These are phyloP conservation scores for Diaporthe destruens DNA, from an alignment of 2,329 filamentous ascomycete genomes.

Conservation along the genomic window DNA sequence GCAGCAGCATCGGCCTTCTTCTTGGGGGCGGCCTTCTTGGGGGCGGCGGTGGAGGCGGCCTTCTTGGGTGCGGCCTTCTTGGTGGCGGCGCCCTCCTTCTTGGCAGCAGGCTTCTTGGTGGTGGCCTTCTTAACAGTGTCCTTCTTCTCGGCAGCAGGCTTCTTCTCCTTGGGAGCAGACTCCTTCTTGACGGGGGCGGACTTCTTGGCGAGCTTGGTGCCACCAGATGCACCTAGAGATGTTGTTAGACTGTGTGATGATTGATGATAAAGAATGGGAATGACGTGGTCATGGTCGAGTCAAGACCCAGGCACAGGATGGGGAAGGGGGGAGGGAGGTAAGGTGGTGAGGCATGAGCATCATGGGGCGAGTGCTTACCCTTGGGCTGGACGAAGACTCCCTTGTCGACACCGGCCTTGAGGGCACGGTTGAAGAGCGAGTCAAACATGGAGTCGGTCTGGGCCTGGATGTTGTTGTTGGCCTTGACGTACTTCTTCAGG, in stretches of 20 bases:
- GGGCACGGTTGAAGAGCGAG: constrained; percentile 86
- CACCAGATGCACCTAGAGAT: constrained; percentile 79
- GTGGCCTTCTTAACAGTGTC: constrained; percentile 54
- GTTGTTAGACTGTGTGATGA: background rate
- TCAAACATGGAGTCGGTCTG: constrained; percentile 69
- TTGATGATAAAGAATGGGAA: background rate
- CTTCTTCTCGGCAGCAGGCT: constrained; percentile 49
- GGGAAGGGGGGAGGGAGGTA: background rate
- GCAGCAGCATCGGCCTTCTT: constrained; percentile 51
- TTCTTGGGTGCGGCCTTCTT: constrained; percentile 63
- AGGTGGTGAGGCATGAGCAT: background rate
- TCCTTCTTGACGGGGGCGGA: constrained; percentile 51
- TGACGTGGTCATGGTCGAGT: constrained; percentile 1
- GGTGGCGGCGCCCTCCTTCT: constrained; percentile 52
- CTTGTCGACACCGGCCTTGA: constrained; percentile 86
- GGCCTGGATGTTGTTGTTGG: constrained; percentile 63
- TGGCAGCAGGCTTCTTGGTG: constrained; percentile 49
- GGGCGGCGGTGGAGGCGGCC: constrained; percentile 54
- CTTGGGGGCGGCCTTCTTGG: constrained; percentile 56
- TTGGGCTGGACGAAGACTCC: constrained; percentile 91
- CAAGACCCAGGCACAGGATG: background rate
- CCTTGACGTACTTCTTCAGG: constrained; percentile 72
- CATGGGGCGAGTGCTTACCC: constrained; percentile 68
- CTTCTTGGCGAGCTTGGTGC: constrained; percentile 82
- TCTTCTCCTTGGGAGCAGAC: constrained; percentile 48